phyloP scores from a whole-genome alignment of 768 basidiomycete species.

The Tricholoma terreum region DNA sequence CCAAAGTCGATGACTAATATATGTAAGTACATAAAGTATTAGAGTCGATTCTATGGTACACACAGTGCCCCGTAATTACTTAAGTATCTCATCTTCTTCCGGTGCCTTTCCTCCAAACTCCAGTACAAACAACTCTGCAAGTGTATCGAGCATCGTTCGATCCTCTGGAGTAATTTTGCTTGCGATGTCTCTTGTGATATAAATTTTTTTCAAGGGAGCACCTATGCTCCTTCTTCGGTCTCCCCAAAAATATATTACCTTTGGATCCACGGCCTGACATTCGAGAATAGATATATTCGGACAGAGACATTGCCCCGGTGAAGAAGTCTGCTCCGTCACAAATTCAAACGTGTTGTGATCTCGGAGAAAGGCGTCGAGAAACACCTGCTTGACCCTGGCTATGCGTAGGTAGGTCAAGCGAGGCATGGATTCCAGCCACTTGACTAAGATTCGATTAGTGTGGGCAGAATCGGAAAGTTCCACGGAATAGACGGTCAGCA shows the following conservation, averaged over 20 bases:
- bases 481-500: slow-evolving; percentile 51
- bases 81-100: slow-evolving; percentile 41
- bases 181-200: slow-evolving; percentile 33
- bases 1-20: neutral
- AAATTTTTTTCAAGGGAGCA: slow-evolving; percentile 49
- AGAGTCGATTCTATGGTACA: neutral
- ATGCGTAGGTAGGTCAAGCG: slow-evolving; percentile 48
- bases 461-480: slow-evolving; percentile 28
- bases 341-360: slow-evolving; percentile 27
- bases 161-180: slow-evolving; percentile 20
- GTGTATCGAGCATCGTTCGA: slow-evolving; percentile 24
- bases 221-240: slow-evolving; percentile 34
- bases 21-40: neutral
- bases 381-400: slow-evolving; percentile 36
- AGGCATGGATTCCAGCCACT: slow-evolving; percentile 60
- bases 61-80: neutral
- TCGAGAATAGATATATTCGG: slow-evolving; percentile 48
- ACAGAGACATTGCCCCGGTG: slow-evolving; percentile 30
- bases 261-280: slow-evolving; percentile 34
- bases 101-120: slow-evolving; percentile 39
- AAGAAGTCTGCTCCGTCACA: slow-evolving; percentile 2
- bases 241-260: slow-evolving; percentile 34
- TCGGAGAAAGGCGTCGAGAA: slow-evolving; percentile 49
- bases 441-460: slow-evolving; percentile 33
- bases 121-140: slow-evolving; percentile 27